Evolutionary conservation across 148 eudicot species (phyloP).

Genomic region (Heliamphora exappendiculata): DNA sequence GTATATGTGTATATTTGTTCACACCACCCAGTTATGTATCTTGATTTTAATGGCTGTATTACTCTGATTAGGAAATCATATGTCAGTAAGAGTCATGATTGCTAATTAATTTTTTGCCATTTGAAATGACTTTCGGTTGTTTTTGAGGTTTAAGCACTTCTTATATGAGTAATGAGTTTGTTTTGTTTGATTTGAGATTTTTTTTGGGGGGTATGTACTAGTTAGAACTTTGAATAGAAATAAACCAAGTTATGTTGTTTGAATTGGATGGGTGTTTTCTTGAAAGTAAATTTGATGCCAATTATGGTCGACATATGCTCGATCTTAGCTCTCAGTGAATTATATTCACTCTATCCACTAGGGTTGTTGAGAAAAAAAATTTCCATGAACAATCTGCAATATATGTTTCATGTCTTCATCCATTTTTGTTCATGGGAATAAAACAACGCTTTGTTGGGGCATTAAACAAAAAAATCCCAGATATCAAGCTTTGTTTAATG

Average conservation of each 20-base stretch:
- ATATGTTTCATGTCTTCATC: not conserved
- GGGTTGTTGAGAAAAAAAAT: not conserved
- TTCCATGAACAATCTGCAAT: not conserved
- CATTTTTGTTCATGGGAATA: not conserved
- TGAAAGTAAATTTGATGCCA: not conserved
- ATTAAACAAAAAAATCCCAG: not conserved
- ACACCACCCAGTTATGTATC: not conserved
- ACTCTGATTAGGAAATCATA: not conserved
- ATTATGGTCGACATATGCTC: not conserved
- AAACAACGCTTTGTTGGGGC: not conserved
- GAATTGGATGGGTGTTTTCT: not conserved
- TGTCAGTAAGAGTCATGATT: not conserved
- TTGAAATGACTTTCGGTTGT: not conserved
- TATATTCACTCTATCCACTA: not conserved
- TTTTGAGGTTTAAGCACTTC: not conserved
- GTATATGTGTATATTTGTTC: not conserved
- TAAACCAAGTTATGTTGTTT: not conserved
- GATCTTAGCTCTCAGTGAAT: not conserved
- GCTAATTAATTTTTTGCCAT: not conserved
- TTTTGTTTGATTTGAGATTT: not conserved
- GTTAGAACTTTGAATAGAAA: not conserved
- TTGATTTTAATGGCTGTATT: not conserved
- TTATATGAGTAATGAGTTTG: not conserved
- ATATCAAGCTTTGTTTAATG: not conserved
- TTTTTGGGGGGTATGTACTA: not conserved